Evolutionary conservation across 2,329 filamentous ascomycete species (phyloP), one percentile per base, ranked within the genome.

Genomic region (Diplodia sapinea): DNA sequence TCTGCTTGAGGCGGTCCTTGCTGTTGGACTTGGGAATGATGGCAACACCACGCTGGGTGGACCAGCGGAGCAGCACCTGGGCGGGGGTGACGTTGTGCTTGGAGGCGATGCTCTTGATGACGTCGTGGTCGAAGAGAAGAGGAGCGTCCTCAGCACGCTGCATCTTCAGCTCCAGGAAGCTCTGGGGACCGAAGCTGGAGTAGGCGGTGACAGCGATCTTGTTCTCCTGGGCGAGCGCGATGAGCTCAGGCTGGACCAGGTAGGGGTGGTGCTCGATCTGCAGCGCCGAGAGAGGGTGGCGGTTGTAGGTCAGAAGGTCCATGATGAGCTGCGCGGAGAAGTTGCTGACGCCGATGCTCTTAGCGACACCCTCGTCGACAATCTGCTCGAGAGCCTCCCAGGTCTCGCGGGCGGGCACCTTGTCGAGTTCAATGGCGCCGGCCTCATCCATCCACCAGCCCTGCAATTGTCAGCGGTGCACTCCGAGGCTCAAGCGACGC

Each of bases 211-310:
- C 85, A 72, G 85, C 84, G 73, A 96, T 89, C 69, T 88, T 87
- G 81, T 93, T 85, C 65, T 82, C 81, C 82, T 90, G 84, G 73
- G 89, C 90, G 63, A 92, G 87, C 74, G 87, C 82, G 74, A 95
- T 78, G 64, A 96, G 86, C 65, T 88, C 85, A 69, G 83, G 80
- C 84, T 96, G 92, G 69, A 91, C 89, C 68, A 94, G 87, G 85
- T 94, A 95, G 31, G 92, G 92, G 85, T 96, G 93, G 83, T 94
- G 91, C 84, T 96, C 92, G 79, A 96, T 89, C 84, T 96, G 93
- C 69, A 95, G 88, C 50, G 90, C 89, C 49, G 91, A 90, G 9
- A 92, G 91, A 54, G 84, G 84, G 79, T 93, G 87, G 74, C 86
- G 87, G 70, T 91, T 91, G 80, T 93, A 92, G 74, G 90, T 88